phyloP scores from a whole-genome alignment of 768 basidiomycete genomes.

The Leccinum rimulosum region DNA sequence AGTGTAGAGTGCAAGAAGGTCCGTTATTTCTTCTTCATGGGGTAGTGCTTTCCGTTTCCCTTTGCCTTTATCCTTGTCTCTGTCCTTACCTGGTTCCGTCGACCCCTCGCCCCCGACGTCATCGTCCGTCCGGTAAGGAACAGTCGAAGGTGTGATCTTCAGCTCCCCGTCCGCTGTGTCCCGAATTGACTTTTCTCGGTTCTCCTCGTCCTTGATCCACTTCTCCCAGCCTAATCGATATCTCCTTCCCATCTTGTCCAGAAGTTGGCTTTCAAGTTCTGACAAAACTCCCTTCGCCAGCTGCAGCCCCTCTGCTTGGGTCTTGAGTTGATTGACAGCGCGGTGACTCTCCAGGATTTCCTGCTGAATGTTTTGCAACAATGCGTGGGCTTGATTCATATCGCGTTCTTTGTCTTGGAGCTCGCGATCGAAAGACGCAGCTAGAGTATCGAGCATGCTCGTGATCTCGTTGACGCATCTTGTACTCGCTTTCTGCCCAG shows the following conservation, averaged over 20 bases:
- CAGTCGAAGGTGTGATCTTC: constrained; percentile 42
- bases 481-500: constrained; percentile 84
- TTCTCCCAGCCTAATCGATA: constrained; percentile 90
- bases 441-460: constrained; percentile 82
- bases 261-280: constrained; percentile 63
- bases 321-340: constrained; percentile 64
- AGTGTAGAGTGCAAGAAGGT: constrained; percentile 57
- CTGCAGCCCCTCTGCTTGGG: constrained; percentile 63
- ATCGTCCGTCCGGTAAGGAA: constrained; percentile 47
- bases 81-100: constrained; percentile 32
- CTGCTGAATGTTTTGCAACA: constrained; percentile 81
- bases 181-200: constrained; percentile 67
- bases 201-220: constrained; percentile 86
- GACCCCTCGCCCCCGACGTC: constrained; percentile 42
- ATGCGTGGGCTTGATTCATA: constrained; percentile 82
- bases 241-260: constrained; percentile 73
- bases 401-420: constrained; percentile 90
- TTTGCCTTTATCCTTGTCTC: constrained; percentile 48
- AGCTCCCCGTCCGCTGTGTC: constrained; percentile 60
- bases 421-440: constrained; percentile 88
- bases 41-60: constrained; percentile 53
- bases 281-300: constrained; percentile 57
- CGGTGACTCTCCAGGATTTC: constrained; percentile 88
- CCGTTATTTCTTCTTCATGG: constrained; percentile 58
- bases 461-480: constrained; percentile 83